These are phyloP conservation scores for Brasilioporus rufonigricans DNA, from an alignment of 768 basidiomycete species.

Conservation along the genomic window DNA sequence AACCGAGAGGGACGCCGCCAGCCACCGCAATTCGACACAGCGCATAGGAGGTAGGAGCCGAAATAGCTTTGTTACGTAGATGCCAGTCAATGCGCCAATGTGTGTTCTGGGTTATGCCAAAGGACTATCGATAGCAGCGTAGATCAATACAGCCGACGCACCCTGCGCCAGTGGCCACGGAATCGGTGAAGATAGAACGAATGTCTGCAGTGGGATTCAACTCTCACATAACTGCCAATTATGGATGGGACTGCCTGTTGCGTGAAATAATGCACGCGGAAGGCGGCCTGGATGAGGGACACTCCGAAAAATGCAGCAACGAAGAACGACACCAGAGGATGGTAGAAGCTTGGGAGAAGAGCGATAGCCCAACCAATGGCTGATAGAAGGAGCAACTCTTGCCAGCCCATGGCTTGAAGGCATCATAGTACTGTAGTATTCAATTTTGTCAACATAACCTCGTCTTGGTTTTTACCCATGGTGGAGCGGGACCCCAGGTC, in stretches of 20 bases:
- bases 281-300: slow-evolving; percentile 48
- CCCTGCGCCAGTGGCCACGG: slow-evolving; percentile 41
- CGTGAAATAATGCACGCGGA: slow-evolving; percentile 49
- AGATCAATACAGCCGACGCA: slow-evolving; percentile 54
- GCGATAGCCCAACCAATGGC: slow-evolving; percentile 15
- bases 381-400: slow-evolving; percentile 1
- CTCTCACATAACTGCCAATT: slow-evolving; percentile 22
- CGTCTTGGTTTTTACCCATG: too few species aligned
- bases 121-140: slow-evolving; percentile 51
- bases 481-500: too few species aligned
- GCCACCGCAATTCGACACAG: slow-evolving; percentile 47
- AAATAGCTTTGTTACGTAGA: slow-evolving; percentile 52
- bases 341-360: slow-evolving; percentile 7
- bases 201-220: neutral
- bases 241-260: slow-evolving; percentile 38
- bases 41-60: slow-evolving; percentile 42
- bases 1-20: slow-evolving; percentile 35
- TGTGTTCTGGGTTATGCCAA: slow-evolving; percentile 52
- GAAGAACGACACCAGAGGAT: slow-evolving; percentile 26
- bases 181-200: neutral
- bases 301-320: slow-evolving; percentile 51
- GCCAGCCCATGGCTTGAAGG: neutral
- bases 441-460: neutral
- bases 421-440: neutral
- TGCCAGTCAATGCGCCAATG: slow-evolving; percentile 44